Conservation (phyloP, 352 stramenopile species). For the Globisporangium nunn region DNA sequence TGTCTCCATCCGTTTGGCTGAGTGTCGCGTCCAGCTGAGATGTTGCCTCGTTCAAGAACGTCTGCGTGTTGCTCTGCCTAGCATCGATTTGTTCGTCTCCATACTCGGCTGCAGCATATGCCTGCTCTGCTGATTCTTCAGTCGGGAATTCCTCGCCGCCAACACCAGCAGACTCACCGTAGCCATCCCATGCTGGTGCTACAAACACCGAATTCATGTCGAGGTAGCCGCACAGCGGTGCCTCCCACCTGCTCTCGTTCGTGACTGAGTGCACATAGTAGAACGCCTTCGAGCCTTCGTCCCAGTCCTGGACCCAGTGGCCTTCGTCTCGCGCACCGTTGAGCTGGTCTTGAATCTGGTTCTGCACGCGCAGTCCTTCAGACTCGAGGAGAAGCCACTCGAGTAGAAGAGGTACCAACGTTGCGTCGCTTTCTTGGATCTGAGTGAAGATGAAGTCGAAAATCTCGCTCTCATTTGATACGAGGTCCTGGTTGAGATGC, state of each 20-base stretch:
- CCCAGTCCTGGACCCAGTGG: conserved; percentile 63
- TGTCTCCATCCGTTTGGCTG: conserved; percentile 5
- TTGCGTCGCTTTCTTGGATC: conserved; percentile 46
- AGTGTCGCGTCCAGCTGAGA: conserved; percentile 26
- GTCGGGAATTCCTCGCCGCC: not conserved
- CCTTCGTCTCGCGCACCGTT: conserved; percentile 27
- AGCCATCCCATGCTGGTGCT: conserved; percentile 12
- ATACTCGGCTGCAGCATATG: not conserved
- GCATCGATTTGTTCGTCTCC: not conserved
- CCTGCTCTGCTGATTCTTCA: not conserved
- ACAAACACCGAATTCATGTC: conserved; percentile 59
- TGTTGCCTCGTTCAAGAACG: conserved; percentile 18
- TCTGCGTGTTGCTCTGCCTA: not conserved
- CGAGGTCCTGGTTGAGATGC: conserved; percentile 62
- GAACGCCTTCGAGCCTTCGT: conserved; percentile 43
- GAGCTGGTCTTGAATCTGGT: conserved; percentile 59
- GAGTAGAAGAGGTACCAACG: conserved; percentile 53
- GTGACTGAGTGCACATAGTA: conserved; percentile 64
- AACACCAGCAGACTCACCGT: not conserved
- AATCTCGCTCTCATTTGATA: conserved; percentile 60
- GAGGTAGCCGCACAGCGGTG: conserved; percentile 45
- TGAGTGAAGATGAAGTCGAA: conserved; percentile 52
- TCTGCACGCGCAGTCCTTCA: conserved; percentile 49
- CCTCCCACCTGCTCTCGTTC: conserved; percentile 55
- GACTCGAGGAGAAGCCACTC: conserved; percentile 76